Percentiles rank a stretch among this genome's conserved stretches.
These are phyloP conservation scores for Pichia sp. DNA, from an alignment of 1,139 yeast species.

Conservation along the genomic window DNA sequence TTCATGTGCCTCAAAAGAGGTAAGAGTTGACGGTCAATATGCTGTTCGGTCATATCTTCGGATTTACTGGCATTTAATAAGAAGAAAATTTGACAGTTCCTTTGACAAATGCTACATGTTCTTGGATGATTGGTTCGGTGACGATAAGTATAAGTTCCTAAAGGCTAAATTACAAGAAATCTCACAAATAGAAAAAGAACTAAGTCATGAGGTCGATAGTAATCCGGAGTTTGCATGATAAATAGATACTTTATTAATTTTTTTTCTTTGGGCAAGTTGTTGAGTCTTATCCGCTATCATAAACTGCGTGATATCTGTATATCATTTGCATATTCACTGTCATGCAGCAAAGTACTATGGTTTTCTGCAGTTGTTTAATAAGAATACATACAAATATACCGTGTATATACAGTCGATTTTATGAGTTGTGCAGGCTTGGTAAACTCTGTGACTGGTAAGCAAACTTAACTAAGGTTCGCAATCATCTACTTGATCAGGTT, in stretches of 20 bases:
- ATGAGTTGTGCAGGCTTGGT: no score
- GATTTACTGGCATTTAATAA: slow-evolving; percentile 14
- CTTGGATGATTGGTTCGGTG: slow-evolving; percentile 22
- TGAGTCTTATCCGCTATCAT: neutral
- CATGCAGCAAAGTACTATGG: neutral
- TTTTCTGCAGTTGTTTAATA: neutral
- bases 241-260: neutral
- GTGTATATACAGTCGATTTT: neutral
- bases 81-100: neutral
- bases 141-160: slow-evolving; percentile 12
- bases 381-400: neutral
- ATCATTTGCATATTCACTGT: neutral
- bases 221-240: neutral
- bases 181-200: neutral
- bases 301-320: neutral
- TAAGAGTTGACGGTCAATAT: slow-evolving; percentile 13
- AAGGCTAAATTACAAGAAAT: slow-evolving; percentile 9
- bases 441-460: no score
- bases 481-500: no score
- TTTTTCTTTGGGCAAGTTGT: neutral
- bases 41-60: slow-evolving; percentile 6
- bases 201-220: neutral
- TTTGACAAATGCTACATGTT: slow-evolving; percentile 13
- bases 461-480: no score
- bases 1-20: slow-evolving; percentile 17